phyloP scores from a whole-genome alignment of 805 yeast species.

The Vanderwaltozyma polyspora region DNA sequence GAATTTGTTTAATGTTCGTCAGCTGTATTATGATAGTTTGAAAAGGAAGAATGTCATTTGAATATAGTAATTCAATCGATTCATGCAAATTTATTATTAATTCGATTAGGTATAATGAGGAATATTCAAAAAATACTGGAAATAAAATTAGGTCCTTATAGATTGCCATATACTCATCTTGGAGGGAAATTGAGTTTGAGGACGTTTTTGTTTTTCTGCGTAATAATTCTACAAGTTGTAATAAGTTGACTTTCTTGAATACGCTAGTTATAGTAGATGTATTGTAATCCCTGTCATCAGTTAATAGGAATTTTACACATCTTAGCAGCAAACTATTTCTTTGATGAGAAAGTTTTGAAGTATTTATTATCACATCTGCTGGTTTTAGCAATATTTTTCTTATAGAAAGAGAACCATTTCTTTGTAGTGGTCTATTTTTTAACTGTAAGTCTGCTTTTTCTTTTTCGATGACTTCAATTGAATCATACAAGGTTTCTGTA shows the following conservation, averaged over 20 bases:
- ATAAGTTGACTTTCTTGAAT: slow-evolving; percentile 23
- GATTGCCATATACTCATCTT: slow-evolving; percentile 23
- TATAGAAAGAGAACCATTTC: slow-evolving; percentile 5
- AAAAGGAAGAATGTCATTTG: not conserved
- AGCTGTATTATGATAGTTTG: not conserved
- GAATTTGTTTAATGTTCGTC: slow-evolving; percentile 1
- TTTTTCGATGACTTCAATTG: slow-evolving; percentile 4
- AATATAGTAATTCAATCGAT: slow-evolving; percentile 8
- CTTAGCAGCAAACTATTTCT: slow-evolving; percentile 10
- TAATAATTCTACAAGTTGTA: slow-evolving; percentile 25
- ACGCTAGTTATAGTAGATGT: slow-evolving; percentile 16
- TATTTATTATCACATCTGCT: slow-evolving; percentile 1
- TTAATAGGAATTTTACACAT: slow-evolving; percentile 10
- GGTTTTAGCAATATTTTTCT: slow-evolving; percentile 8
- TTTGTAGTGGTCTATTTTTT: not conserved
- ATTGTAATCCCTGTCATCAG: slow-evolving; percentile 19
- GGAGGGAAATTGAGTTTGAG: slow-evolving; percentile 14
- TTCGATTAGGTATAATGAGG: slow-evolving; percentile 8
- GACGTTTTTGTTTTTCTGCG: slow-evolving; percentile 5
- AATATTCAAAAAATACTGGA: slow-evolving; percentile 23
- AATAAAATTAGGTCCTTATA: slow-evolving; percentile 26
- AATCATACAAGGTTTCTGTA: slow-evolving; percentile 29
- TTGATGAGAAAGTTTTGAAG: not conserved
- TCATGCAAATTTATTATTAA: slow-evolving; percentile 12
- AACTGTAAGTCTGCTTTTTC: slow-evolving; percentile 1